Conservation (phyloP, 371 early-diverging fungal species). For the Mucor mucedo region DNA sequence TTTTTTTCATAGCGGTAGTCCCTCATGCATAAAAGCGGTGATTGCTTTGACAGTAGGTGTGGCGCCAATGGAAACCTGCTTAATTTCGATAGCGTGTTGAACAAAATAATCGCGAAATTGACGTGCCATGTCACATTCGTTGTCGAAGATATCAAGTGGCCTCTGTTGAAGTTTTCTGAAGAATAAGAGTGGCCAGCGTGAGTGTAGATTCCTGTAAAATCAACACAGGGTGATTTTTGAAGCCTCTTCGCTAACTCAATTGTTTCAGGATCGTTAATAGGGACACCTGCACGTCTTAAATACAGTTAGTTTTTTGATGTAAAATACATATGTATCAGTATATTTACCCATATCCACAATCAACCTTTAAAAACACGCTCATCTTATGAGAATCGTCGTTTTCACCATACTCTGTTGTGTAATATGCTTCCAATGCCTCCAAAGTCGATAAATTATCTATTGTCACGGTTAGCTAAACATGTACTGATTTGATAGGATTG, state of each 20-base stretch:
- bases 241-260: conserved; percentile 45
- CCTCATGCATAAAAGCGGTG: conserved; percentile 12
- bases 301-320: not conserved
- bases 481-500: not conserved
- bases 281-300: conserved; percentile 50
- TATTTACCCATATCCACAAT: conserved; percentile 49
- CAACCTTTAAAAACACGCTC: conserved; percentile 44
- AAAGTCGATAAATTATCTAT: conserved; percentile 41
- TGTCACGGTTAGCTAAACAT: not conserved
- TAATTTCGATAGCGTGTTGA: conserved; percentile 28
- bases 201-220: conserved; percentile 44
- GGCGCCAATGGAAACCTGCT: conserved; percentile 45
- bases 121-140: conserved; percentile 41
- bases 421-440: conserved; percentile 42
- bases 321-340: not conserved
- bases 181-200: conserved; percentile 55
- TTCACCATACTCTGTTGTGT: conserved; percentile 7
- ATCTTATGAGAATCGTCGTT: conserved; percentile 14
- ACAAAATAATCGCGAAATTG: conserved; percentile 30
- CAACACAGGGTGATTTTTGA: conserved; percentile 25
- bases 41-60: conserved; percentile 48
- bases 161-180: conserved; percentile 27
- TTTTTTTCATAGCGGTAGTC: conserved; percentile 10
- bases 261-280: conserved; percentile 27
- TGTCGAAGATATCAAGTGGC: conserved; percentile 39